Evolutionary conservation across 495 filamentous ascomycete species (phyloP).

Genomic region (Staphylotrichum longicolle): DNA sequence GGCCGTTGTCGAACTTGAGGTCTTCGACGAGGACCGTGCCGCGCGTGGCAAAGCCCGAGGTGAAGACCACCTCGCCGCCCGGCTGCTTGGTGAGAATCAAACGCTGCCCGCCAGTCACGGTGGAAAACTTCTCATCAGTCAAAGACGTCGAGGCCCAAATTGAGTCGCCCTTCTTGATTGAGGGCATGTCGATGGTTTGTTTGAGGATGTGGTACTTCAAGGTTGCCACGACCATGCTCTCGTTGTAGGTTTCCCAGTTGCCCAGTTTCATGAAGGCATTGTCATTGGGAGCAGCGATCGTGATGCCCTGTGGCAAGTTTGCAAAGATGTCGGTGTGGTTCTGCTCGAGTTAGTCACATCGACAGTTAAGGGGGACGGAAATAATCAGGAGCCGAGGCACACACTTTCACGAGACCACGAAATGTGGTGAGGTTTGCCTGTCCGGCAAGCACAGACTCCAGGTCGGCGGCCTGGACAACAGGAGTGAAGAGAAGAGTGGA

Average conservation of each 20-base stretch:
- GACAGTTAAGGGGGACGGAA: background rate
- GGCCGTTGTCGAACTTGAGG: conserved; percentile 27
- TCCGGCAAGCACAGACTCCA: conserved; percentile 15
- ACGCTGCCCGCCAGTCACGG: conserved; percentile 31
- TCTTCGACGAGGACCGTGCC: conserved; percentile 32
- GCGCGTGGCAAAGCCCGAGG: conserved; percentile 31
- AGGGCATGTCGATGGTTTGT: conserved; percentile 12
- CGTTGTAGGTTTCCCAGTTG: conserved; percentile 16
- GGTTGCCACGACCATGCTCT: conserved; percentile 10
- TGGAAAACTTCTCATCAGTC: conserved; percentile 21
- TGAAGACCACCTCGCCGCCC: conserved; percentile 29
- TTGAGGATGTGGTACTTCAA: conserved; percentile 32
- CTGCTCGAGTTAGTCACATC: background rate
- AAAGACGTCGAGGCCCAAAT: conserved; percentile 52
- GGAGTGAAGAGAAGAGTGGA: background rate
- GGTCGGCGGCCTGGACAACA: conserved; percentile 1
- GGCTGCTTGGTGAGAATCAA: conserved; percentile 35
- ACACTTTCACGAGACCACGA: conserved; percentile 15
- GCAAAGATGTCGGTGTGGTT: conserved; percentile 21
- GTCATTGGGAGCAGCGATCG: conserved; percentile 31
- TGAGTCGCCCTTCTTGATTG: conserved; percentile 29
- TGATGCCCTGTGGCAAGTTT: conserved; percentile 18
- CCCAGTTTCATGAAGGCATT: conserved; percentile 30
- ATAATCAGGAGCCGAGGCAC: background rate
- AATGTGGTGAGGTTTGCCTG: conserved; percentile 22